Conservation (phyloP, 805 yeast species). For the Tetrapisispora arboricola region DNA sequence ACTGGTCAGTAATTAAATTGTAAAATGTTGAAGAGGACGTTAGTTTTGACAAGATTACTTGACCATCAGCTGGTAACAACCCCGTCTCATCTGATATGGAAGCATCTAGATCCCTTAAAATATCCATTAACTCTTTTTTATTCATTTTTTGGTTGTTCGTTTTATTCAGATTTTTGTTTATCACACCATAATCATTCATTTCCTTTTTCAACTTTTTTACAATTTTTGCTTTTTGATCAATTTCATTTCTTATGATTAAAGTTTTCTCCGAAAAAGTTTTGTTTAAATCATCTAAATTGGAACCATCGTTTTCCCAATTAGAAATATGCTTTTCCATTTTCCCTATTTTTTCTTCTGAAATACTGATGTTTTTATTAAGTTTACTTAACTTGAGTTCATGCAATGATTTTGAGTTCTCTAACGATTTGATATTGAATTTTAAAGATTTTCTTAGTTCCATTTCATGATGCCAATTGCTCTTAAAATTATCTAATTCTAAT, state of each 20-base stretch:
- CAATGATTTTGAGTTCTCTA: conserved; percentile 26
- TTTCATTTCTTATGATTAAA: conserved; percentile 6
- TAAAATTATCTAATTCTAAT: conserved; percentile 23
- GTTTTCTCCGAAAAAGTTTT: conserved; percentile 9
- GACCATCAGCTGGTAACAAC: conserved; percentile 17
- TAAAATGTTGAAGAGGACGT: conserved; percentile 16
- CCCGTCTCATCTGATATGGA: conserved; percentile 21
- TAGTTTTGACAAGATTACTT: conserved; percentile 16
- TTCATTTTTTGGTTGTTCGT: neutral
- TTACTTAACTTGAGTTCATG: conserved; percentile 25
- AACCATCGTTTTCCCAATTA: conserved; percentile 14
- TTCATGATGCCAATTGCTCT: conserved; percentile 26
- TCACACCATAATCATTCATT: conserved; percentile 9
- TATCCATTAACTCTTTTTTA: conserved; percentile 2
- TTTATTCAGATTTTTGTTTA: conserved; percentile 18
- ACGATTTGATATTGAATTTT: conserved; percentile 26
- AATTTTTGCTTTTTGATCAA: conserved; percentile 6
- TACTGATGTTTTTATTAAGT: conserved; percentile 20
- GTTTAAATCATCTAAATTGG: conserved; percentile 7
- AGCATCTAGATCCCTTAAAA: conserved; percentile 18
- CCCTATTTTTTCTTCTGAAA: conserved; percentile 13
- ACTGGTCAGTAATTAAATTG: conserved; percentile 20
- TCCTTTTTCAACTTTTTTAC: conserved; percentile 14
- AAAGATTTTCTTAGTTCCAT: conserved; percentile 25
- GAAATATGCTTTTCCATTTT: conserved; percentile 24